Conservation (phyloP, 108 stramenopile species). For the Cyclotella atomus region DNA sequence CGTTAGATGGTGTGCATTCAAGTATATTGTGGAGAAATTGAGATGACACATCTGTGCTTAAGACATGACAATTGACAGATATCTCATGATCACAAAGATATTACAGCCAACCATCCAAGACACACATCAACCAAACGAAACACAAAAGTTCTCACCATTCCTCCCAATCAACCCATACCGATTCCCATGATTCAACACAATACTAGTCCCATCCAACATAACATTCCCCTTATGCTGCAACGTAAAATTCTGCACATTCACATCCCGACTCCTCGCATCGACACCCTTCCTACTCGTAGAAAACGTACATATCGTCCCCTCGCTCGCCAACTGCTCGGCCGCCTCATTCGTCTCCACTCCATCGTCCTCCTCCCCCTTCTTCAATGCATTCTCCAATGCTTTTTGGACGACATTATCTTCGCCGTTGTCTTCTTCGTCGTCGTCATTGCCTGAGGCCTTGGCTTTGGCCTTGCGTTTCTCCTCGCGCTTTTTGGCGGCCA, state of each 20-base stretch:
- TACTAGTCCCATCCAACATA: conserved; percentile 91
- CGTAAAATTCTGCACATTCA: conserved; percentile 95
- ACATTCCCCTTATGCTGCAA: conserved; percentile 91
- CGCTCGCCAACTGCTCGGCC: conserved; percentile 75
- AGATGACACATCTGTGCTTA: conserved; percentile 3
- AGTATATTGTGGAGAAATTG: background rate
- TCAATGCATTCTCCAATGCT: conserved; percentile 8
- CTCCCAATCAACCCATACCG: conserved; percentile 90
- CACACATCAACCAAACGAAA: no score
- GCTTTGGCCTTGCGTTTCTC: conserved; percentile 68
- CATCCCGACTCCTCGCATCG: conserved; percentile 88
- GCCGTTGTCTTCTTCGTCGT: conserved; percentile 51
- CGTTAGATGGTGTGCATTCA: background rate
- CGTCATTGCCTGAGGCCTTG: conserved; percentile 54
- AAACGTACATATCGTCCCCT: conserved; percentile 89
- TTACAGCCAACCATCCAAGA: background rate
- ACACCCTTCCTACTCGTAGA: conserved; percentile 70
- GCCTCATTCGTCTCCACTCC: conserved; percentile 26
- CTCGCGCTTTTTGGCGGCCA: conserved; percentile 82
- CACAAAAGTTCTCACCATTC: no score
- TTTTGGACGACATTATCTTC: conserved; percentile 44
- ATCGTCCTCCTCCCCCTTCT: conserved; percentile 17
- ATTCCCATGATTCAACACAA: conserved; percentile 97
- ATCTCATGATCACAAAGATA: no score
- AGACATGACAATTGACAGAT: no score